These are phyloP conservation scores for Fraxinus dipetala DNA, from an alignment of 305 asterid species.

Conservation along the genomic window DNA sequence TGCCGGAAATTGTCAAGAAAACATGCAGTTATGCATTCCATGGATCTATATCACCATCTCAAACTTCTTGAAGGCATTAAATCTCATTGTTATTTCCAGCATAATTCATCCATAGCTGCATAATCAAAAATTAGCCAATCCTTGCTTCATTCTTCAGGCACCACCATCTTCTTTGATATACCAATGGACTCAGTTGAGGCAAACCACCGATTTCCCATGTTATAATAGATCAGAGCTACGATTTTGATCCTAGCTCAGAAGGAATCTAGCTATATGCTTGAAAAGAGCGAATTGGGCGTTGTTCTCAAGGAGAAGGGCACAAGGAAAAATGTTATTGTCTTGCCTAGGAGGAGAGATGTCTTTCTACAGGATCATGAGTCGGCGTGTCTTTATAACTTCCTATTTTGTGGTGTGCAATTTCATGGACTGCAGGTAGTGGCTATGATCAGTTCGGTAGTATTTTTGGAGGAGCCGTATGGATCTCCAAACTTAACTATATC, in stretches of 20 bases:
- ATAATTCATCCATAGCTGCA: background rate
- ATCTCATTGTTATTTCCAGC: background rate
- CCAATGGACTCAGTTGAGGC: background rate
- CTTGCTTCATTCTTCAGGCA: background rate
- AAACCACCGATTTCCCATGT: background rate
- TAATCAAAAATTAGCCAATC: background rate
- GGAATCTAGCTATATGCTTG: background rate
- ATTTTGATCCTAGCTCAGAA: background rate
- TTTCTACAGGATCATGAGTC: background rate
- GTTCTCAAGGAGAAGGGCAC: background rate
- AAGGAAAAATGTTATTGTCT: background rate
- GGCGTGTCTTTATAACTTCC: constrained; percentile 5
- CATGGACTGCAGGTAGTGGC: background rate
- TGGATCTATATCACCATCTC: background rate
- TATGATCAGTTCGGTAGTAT: background rate
- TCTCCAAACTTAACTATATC: background rate
- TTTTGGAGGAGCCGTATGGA: background rate
- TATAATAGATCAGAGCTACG: background rate
- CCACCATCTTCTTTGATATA: background rate
- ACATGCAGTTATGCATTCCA: constrained; percentile 12
- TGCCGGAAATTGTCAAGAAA: constrained; percentile 15
- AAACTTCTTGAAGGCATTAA: background rate
- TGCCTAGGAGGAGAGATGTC: background rate
- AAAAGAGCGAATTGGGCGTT: background rate
- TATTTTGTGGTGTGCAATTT: background rate